Evolutionary conservation across 805 yeast species (phyloP).

Genomic region (Candida chilensis): DNA sequence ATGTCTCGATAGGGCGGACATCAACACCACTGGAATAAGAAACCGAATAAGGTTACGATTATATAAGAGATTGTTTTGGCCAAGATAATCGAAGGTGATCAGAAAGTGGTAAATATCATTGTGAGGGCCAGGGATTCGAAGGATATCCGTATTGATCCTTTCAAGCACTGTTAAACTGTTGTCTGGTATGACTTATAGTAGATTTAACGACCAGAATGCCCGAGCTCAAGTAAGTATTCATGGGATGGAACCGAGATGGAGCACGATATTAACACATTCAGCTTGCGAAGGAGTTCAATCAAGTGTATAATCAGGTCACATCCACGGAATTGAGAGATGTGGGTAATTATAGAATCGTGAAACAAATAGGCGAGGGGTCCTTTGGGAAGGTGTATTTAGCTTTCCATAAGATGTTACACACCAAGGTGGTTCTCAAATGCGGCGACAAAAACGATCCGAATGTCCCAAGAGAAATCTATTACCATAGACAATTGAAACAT

Average conservation of each 20-base stretch:
- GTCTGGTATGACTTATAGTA: constrained; percentile 2
- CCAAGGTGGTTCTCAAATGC: constrained; percentile 75
- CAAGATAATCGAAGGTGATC: too few relatives aligned
- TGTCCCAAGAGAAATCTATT: constrained; percentile 83
- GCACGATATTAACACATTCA: too few relatives aligned
- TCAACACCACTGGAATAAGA: too few relatives aligned
- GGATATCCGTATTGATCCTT: too few relatives aligned
- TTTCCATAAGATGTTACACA: constrained; percentile 60
- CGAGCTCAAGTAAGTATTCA: constrained; percentile 27
- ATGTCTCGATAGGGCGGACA: too few relatives aligned
- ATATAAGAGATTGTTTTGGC: too few relatives aligned
- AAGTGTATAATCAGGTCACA: constrained; percentile 35
- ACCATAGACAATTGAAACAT: constrained; percentile 76
- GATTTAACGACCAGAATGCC: constrained; percentile 23
- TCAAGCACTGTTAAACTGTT: too few relatives aligned
- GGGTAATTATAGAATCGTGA: constrained; percentile 70
- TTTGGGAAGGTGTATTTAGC: constrained; percentile 92
- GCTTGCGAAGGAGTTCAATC: constrained; percentile 58
- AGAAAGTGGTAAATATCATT: too few relatives aligned
- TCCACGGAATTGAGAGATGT: constrained; percentile 49
- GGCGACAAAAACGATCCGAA: constrained; percentile 75
- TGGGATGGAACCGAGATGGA: too few relatives aligned
- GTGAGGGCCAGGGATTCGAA: too few relatives aligned
- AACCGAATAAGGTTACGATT: too few relatives aligned
- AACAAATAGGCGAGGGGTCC: constrained; percentile 84